Conservation (phyloP, 2,329 filamentous ascomycete species). For the Fusarium poae region DNA sequence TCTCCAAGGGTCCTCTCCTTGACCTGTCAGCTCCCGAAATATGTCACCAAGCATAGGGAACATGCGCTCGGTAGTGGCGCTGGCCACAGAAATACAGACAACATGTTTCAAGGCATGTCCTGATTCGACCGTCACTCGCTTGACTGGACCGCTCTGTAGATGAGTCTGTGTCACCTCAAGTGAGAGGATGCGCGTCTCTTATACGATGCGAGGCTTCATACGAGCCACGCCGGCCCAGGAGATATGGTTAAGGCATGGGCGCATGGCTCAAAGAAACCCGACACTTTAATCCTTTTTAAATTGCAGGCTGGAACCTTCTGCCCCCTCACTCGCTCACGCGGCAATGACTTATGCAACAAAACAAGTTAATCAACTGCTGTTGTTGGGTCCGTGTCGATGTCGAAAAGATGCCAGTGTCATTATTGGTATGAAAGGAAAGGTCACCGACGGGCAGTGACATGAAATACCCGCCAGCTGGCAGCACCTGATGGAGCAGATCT, state of each 20-base stretch:
- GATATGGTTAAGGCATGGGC: constrained; percentile 1
- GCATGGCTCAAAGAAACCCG: neutral
- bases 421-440: constrained; percentile 13
- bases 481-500: constrained; percentile 10
- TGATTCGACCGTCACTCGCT: constrained; percentile 38
- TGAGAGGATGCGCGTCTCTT: constrained; percentile 29
- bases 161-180: constrained; percentile 37
- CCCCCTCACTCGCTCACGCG: constrained; percentile 1
- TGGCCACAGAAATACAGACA: constrained; percentile 25
- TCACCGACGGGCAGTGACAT: constrained; percentile 30
- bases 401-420: constrained; percentile 18
- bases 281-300: constrained; percentile 10
- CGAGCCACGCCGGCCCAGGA: constrained; percentile 9
- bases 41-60: constrained; percentile 5
- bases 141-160: constrained; percentile 25
- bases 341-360: neutral
- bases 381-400: neutral
- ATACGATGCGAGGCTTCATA: constrained; percentile 24
- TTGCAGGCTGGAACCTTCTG: constrained; percentile 8
- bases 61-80: constrained; percentile 16
- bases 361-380: neutral
- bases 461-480: constrained; percentile 28
- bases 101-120: constrained; percentile 10
- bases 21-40: constrained; percentile 13
- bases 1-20: constrained; percentile 6